phyloP scores from a whole-genome alignment of 192 early-diverging fungal genomes.

The Rhizoclosmatium globosum region DNA sequence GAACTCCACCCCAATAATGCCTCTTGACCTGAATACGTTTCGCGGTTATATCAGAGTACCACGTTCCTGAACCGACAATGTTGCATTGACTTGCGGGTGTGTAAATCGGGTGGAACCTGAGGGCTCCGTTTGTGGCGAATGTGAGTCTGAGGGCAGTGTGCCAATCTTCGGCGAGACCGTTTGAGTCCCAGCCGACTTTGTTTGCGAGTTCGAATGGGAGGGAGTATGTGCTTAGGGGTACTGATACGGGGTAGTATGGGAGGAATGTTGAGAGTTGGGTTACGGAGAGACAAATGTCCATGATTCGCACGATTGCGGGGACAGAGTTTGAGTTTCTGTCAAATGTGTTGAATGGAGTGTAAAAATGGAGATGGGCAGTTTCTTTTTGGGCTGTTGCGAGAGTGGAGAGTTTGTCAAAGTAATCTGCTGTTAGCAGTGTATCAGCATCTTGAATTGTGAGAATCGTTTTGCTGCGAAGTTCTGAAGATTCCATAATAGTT shows the following conservation, averaged over 20 bases:
- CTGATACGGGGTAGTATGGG: slow-evolving; percentile 52
- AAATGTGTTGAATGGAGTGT: slow-evolving; percentile 6
- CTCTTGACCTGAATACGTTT: slow-evolving; percentile 4
- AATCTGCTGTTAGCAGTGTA: slow-evolving; percentile 61
- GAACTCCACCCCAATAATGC: slow-evolving; percentile 26
- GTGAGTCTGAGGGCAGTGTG: slow-evolving; percentile 50
- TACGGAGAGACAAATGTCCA: slow-evolving; percentile 68
- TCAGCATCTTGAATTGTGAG: slow-evolving; percentile 65
- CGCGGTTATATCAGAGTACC: slow-evolving; percentile 36
- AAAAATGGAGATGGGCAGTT: not conserved
- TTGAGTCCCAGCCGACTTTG: slow-evolving; percentile 68
- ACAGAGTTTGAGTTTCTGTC: slow-evolving; percentile 62
- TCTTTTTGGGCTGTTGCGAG: not conserved
- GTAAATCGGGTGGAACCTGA: slow-evolving; percentile 60
- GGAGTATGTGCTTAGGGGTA: slow-evolving; percentile 72
- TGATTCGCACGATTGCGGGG: slow-evolving; percentile 65
- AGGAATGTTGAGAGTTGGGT: slow-evolving; percentile 66
- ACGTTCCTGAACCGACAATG: slow-evolving; percentile 34
- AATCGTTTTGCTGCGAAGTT: slow-evolving; percentile 39
- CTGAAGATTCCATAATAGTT: slow-evolving; percentile 15
- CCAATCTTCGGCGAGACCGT: slow-evolving; percentile 56
- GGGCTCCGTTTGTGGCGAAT: slow-evolving; percentile 62
- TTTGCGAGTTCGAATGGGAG: slow-evolving; percentile 67
- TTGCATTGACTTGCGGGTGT: slow-evolving; percentile 64
- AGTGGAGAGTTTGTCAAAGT: slow-evolving; percentile 44